Percentiles rank a stretch among this genome's conserved stretches.
Evolutionary conservation across 306 rosid species (phyloP).

Genomic region (Senna siamea): DNA sequence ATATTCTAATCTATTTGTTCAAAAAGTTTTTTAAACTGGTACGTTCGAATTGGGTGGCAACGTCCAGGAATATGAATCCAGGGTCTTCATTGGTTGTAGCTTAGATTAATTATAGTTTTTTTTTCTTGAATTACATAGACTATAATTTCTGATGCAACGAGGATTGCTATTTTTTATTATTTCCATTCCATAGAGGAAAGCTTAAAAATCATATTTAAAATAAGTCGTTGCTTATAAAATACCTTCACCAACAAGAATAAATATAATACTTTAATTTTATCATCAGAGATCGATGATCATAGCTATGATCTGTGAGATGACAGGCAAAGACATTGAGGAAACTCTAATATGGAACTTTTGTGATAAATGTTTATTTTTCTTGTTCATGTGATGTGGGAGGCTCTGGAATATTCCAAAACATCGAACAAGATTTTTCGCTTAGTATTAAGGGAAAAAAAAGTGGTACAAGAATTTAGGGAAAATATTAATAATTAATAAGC

Average conservation of each 20-base stretch:
- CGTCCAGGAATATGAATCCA: neutral
- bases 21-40: too few relatives aligned
- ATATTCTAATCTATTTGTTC: too few relatives aligned
- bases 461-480: slow-evolving; percentile 8
- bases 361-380: neutral
- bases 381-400: neutral
- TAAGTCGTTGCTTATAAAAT: neutral
- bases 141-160: neutral
- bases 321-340: neutral
- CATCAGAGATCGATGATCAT: neutral
- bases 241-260: neutral
- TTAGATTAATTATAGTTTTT: neutral
- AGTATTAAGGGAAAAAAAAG: neutral
- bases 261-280: neutral
- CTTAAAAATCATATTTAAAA: neutral
- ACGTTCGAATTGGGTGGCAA: neutral
- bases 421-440: slow-evolving; percentile 32
- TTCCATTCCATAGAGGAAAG: neutral
- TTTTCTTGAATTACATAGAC: neutral
- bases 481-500: slow-evolving; percentile 16
- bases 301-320: neutral
- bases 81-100: neutral
- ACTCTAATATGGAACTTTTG: neutral
- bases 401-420: slow-evolving; percentile 16
- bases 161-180: neutral